Evolutionary conservation across 2,329 filamentous ascomycete species (phyloP).

Genomic region (Ascochyta viciae-villosae): DNA sequence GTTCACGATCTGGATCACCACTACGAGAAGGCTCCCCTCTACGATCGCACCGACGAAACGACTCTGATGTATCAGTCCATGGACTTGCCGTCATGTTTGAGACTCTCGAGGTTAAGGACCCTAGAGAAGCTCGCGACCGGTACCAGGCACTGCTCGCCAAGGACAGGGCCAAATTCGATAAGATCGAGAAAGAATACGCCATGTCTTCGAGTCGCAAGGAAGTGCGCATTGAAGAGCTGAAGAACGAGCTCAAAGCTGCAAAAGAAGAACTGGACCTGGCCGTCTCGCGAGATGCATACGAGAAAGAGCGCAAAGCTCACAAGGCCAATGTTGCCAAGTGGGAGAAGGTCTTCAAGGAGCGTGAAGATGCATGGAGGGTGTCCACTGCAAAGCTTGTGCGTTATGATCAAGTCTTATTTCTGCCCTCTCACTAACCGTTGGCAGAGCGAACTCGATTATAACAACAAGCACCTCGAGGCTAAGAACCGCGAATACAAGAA

Average conservation of each 20-base stretch:
- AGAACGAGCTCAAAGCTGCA: slow-evolving; percentile 31
- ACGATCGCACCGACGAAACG: slow-evolving; percentile 43
- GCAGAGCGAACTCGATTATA: slow-evolving; percentile 34
- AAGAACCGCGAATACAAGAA: slow-evolving; percentile 40
- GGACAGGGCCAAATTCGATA: slow-evolving; percentile 49
- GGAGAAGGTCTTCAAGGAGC: slow-evolving; percentile 41
- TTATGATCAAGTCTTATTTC: background rate
- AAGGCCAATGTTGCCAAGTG: slow-evolving; percentile 44
- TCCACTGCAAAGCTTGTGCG: slow-evolving; percentile 38
- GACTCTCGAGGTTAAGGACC: slow-evolving; percentile 64
- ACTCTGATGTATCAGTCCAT: slow-evolving; percentile 48
- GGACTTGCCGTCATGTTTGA: slow-evolving; percentile 74
- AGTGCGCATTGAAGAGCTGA: slow-evolving; percentile 43
- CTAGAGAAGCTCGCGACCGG: slow-evolving; percentile 53
- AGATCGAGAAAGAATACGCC: slow-evolving; percentile 69
- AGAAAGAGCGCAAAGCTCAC: slow-evolving; percentile 38
- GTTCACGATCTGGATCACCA: slow-evolving; percentile 33
- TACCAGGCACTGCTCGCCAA: slow-evolving; percentile 54
- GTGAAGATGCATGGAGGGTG: slow-evolving; percentile 39
- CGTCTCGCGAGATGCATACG: slow-evolving; percentile 37
- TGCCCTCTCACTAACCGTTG: background rate
- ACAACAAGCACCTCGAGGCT: slow-evolving; percentile 32
- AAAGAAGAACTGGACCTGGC: slow-evolving; percentile 32
- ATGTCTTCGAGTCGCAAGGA: slow-evolving; percentile 55
- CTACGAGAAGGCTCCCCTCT: slow-evolving; percentile 50